Evolutionary conservation across 208 protist species (phyloP), one percentile per base, ranked within the genome.

Genomic region (Leishmania turanica): DNA sequence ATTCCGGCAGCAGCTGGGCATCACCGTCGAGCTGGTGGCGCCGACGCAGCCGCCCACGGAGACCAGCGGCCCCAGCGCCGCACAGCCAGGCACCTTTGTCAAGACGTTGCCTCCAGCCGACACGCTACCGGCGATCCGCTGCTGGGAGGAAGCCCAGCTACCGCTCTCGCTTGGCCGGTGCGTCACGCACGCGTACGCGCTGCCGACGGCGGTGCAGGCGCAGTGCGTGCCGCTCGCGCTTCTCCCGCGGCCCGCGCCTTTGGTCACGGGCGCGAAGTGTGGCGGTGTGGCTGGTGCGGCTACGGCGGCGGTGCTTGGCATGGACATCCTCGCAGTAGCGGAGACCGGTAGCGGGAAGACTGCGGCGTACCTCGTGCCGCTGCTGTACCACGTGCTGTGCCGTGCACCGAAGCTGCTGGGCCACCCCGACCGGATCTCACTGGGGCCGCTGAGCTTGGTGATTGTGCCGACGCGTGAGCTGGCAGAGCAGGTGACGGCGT

Each of bases 341-440:
- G 89, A 97, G 75, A 99, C 98, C 11, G 98, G 98, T 19, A 96
- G 92, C 42, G 98, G 98, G 15, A 99, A 99, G 79, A 99, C 98
- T 3, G 82, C 93, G 0, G 92, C 96, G 1, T 99, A 98, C 85
- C 49, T 98, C 5, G 83, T 99, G 19, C 98, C 98, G 6, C 51
- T 98, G 45, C 68, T 99, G 17, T 75, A 81, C 27, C 85, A 98
- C 66, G 81, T 98, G 42, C 72, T 91, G 62, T 81, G 66, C 37
- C 86, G 79, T 40, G 82, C 89, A 27, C 88, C 91, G 31, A 81
- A 80, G n/a, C 87, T 96, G 58, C 79, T 94, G 45, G 85, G 92
- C 4, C 66, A 95, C 64, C 89, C 89, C 58, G 85, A 93, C 56
- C 85, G 82, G 49, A 88, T 93, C 15, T 64, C 92, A 3, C 84